Conservation (phyloP, 2,329 filamentous ascomycete species). For the Orbilia quercus region DNA sequence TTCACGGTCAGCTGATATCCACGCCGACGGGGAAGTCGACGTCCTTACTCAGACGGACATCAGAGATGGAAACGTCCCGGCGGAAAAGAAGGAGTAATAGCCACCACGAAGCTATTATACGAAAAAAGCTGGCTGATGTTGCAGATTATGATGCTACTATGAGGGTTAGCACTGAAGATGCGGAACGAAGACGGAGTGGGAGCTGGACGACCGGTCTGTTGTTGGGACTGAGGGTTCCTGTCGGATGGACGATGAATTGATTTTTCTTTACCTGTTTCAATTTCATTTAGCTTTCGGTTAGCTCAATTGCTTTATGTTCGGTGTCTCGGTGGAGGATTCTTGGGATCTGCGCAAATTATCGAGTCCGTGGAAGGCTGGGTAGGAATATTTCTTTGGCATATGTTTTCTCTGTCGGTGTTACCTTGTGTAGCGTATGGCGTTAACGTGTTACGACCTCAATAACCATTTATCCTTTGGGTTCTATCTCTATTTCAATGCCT, state of each 20-base stretch:
- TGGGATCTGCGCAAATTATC: too few species aligned
- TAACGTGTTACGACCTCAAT: not conserved
- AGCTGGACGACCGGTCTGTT: conserved; percentile 42
- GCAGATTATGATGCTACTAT: conserved; percentile 41
- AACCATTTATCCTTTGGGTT: too few species aligned
- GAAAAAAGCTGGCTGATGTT: conserved; percentile 31
- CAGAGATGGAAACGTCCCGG: conserved; percentile 12
- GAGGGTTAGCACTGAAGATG: conserved; percentile 25
- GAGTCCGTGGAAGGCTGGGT: too few species aligned
- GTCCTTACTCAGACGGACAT: conserved; percentile 28
- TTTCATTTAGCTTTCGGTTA: not conserved
- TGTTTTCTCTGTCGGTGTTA: not conserved
- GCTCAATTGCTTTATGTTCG: not conserved
- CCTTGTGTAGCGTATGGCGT: conserved; percentile 25
- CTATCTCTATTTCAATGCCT: too few species aligned
- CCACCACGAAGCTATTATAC: conserved; percentile 21
- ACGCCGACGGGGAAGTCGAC: conserved; percentile 36
- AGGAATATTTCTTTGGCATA: not conserved
- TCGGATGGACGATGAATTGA: conserved; percentile 52
- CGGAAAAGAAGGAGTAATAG: conserved; percentile 29
- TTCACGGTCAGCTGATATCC: conserved; percentile 36
- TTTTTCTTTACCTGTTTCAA: not conserved
- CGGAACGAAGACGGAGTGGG: conserved; percentile 26
- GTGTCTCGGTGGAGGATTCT: conserved; percentile 13
- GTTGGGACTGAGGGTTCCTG: conserved; percentile 31